Conservation (phyloP, 495 filamentous ascomycete genomes). For the Tuber borchii region DNA sequence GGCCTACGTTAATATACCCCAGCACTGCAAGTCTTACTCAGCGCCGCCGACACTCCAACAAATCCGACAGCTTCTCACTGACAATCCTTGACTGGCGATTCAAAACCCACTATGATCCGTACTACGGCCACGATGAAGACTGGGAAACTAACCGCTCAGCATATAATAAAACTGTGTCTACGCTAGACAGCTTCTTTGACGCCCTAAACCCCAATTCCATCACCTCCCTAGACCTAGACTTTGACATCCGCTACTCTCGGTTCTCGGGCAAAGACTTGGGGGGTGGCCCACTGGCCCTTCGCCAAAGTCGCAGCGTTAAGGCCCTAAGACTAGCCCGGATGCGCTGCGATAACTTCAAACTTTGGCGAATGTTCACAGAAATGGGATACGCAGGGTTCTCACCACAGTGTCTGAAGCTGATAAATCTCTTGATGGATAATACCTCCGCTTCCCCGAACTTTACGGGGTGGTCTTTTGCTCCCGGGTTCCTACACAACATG, state of each 20-base stretch:
- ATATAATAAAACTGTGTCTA: slow-evolving; percentile 25
- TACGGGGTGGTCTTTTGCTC: slow-evolving; percentile 25
- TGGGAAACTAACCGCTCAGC: slow-evolving; percentile 27
- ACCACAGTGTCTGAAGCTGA: slow-evolving; percentile 27
- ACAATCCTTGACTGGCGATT: slow-evolving; percentile 41
- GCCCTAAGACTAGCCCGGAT: slow-evolving; percentile 33
- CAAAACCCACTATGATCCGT: slow-evolving; percentile 39
- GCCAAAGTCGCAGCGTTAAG: slow-evolving; percentile 31
- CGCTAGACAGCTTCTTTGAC: slow-evolving; percentile 35
- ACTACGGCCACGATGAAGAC: slow-evolving; percentile 27
- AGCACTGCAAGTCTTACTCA: slow-evolving; percentile 21
- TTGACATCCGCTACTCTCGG: slow-evolving; percentile 36
- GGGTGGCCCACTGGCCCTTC: slow-evolving; percentile 20
- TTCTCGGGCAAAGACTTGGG: slow-evolving; percentile 29
- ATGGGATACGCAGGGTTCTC: slow-evolving; percentile 37
- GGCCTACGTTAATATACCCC: slow-evolving; percentile 33
- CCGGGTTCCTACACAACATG: slow-evolving; percentile 28
- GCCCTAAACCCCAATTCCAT: slow-evolving; percentile 35
- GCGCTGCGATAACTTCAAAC: slow-evolving; percentile 24
- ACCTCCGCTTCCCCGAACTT: slow-evolving; percentile 22
- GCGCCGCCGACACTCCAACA: slow-evolving; percentile 22
- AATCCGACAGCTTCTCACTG: slow-evolving; percentile 34
- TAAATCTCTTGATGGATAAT: slow-evolving; percentile 31
- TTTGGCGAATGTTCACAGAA: slow-evolving; percentile 33
- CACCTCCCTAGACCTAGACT: slow-evolving; percentile 37